Base-by-base conservation (phyloP, 192 early-diverging fungal genomes). In the Cladochytrium replicatum region DNA sequence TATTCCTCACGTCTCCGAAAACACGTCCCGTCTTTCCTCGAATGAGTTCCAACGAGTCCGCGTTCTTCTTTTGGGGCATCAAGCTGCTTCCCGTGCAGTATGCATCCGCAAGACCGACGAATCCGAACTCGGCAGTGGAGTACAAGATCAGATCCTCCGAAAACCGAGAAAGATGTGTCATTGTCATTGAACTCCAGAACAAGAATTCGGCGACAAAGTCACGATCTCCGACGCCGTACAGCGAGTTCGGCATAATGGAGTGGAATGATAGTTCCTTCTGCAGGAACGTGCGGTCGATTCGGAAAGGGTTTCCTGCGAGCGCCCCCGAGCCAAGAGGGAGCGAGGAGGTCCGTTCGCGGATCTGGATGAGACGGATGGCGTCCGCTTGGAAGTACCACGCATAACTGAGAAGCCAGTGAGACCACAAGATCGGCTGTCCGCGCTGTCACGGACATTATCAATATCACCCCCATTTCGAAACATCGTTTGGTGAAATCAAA, bases 31-130 rank as follows among this genome's bases (percentile, higher is more conserved):
- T 80, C 60, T 99, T 99, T 42, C 95, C 95, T 41, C 95, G 86
- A 51, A 99, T 71, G 26, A 99, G 78, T 62, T 99, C 95, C 26
- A 94, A 57, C 29, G 83, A 87, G 62, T 99, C 95, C 4, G 95
- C 90, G 74, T 99, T 99, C 80, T 99, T 99, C 69, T 99, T 99
- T 57, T 99, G 95, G 25, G 95, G 95, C 95, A 99, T 99, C 67
- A 99, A 65, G 52, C 86, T 89, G 66, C 84, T 88, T 19, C 95
- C 95, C 29, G 95, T 99, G 56, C 88, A 89, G 70, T 98, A 98
- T 11, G 95, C 92, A 63, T 99, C 95, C 15, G 95, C 92, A 26
- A 99, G 70, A 46, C 77, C 70, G 1, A 96, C 87, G 68, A 93
- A 99, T 0, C 88, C 90, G 71, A 96, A 99, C 69, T 99, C 92